Conservation (phyloP, 2,329 filamentous ascomycete genomes). For the Fusarium xyrophilum region DNA sequence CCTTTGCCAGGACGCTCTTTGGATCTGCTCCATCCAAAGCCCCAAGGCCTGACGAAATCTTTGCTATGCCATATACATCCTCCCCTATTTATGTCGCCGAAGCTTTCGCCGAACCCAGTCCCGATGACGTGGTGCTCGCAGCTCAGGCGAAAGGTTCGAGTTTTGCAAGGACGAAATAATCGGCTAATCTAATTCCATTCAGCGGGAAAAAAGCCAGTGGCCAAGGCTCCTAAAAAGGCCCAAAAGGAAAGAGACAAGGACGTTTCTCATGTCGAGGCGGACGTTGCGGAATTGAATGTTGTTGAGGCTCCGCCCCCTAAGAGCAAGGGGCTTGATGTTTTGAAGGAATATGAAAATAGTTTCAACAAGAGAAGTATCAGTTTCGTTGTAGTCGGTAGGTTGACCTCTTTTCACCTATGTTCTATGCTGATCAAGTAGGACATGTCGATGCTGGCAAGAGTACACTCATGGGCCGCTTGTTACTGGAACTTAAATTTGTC, state of each 20-base stretch:
- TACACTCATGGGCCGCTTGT: constrained; percentile 93
- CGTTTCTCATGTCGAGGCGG: constrained; percentile 36
- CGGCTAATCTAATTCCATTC: constrained; percentile 59
- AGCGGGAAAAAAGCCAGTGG: constrained; percentile 60
- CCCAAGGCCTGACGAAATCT: constrained; percentile 44
- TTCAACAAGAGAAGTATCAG: constrained; percentile 81
- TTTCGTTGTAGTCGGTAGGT: constrained; percentile 88
- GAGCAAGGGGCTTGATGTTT: constrained; percentile 83
- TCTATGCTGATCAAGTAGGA: constrained; percentile 57
- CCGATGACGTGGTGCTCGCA: constrained; percentile 85
- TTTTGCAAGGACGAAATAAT: constrained; percentile 58
- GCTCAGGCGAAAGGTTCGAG: constrained; percentile 90
- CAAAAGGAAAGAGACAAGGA: constrained; percentile 52
- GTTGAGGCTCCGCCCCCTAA: constrained; percentile 64
- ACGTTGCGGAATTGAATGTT: constrained; percentile 50
- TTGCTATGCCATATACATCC: constrained; percentile 58
- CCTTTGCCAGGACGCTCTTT: constrained; percentile 63
- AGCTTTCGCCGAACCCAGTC: constrained; percentile 84
- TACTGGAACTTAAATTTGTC: constrained; percentile 87
- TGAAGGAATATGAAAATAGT: constrained; percentile 78
- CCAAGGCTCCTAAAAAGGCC: constrained; percentile 50
- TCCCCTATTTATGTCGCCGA: constrained; percentile 59
- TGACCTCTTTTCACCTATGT: not conserved
- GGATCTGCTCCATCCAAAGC: constrained; percentile 49
- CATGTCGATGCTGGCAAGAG: constrained; percentile 98